These are phyloP conservation scores for Malassezia globosa DNA, from an alignment of 1,284 basidiomycete genomes.

Conservation along the genomic window DNA sequence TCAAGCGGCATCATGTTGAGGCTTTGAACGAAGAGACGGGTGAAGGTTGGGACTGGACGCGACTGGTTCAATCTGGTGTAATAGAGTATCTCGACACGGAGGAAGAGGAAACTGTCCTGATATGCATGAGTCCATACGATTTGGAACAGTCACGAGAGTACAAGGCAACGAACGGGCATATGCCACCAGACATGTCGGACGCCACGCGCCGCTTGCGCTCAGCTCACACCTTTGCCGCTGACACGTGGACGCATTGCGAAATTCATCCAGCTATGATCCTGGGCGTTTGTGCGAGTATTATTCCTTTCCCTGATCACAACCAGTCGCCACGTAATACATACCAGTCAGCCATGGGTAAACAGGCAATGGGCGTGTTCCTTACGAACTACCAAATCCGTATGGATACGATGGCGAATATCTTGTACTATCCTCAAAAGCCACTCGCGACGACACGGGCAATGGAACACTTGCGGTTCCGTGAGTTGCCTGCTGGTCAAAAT, in stretches of 20 bases:
- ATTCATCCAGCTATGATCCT: constrained; percentile 99
- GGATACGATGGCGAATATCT: constrained; percentile 64
- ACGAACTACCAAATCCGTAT: constrained; percentile 87
- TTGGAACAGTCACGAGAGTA: constrained; percentile 57
- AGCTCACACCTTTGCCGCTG: constrained; percentile 32
- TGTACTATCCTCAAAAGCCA: constrained; percentile 94
- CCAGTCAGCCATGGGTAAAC: constrained; percentile 86
- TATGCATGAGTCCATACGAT: constrained; percentile 95
- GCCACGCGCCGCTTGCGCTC: constrained; percentile 67
- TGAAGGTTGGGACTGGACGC: constrained; percentile 62
- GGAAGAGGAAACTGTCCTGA: constrained; percentile 98
- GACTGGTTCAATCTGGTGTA: constrained; percentile 73
- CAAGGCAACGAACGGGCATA: constrained; percentile 52
- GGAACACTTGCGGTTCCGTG: constrained; percentile 96
- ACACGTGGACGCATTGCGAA: constrained; percentile 91
- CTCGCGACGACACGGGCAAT: constrained; percentile 95
- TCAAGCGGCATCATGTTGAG: constrained; percentile 71
- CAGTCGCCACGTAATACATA: constrained; percentile 99
- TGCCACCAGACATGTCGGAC: constrained; percentile 61
- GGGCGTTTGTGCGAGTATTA: constrained; percentile 94
- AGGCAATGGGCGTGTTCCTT: constrained; percentile 96
- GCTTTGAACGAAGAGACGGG: constrained; percentile 53
- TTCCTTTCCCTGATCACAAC: constrained; percentile 99
- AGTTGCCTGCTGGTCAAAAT: constrained; percentile 93
- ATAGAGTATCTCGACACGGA: constrained; percentile 94